A percentile compares a stretch with the other conserved stretches of the same genome.
These are phyloP conservation scores for Lactarius sanguifluus DNA, from an alignment of 768 basidiomycete species.

Conservation along the genomic window DNA sequence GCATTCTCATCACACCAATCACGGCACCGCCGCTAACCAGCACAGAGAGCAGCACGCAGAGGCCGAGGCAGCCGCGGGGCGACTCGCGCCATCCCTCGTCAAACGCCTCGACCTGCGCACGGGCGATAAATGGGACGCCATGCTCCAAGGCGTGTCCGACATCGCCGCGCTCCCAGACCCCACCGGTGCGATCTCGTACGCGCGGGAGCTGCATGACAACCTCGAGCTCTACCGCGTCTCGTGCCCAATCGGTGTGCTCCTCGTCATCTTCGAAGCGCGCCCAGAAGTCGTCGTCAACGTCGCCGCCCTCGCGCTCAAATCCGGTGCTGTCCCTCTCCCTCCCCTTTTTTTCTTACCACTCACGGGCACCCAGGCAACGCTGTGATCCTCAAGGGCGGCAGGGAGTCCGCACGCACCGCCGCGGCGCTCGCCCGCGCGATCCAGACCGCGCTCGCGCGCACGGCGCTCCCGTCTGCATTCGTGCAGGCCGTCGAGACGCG, in stretches of 20 bases:
- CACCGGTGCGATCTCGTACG: conserved; percentile 83
- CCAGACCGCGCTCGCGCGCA: conserved; percentile 68
- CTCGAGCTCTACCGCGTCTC: conserved; percentile 92
- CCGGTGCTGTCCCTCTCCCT: conserved; percentile 50
- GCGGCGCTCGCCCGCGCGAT: conserved; percentile 77
- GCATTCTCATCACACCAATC: no score
- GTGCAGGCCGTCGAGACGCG: conserved; percentile 92
- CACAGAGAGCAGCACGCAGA: conserved; percentile 70
- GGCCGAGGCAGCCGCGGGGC: conserved; percentile 64
- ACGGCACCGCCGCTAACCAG: not conserved
- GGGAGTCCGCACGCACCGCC: conserved; percentile 86
- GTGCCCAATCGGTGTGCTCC: conserved; percentile 92
- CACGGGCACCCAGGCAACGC: conserved; percentile 69
- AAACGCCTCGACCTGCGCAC: conserved; percentile 78
- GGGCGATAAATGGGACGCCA: conserved; percentile 90
- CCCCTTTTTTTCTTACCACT: not conserved
- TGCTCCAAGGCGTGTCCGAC: conserved; percentile 87
- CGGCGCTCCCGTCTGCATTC: conserved; percentile 73
- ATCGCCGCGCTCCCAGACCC: conserved; percentile 87
- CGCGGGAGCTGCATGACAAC: conserved; percentile 81
- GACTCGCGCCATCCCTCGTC: conserved; percentile 80
- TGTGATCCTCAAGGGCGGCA: conserved; percentile 96
- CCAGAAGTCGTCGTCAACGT: conserved; percentile 99
- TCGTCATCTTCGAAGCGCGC: conserved; percentile 96
- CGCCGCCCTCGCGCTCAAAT: conserved; percentile 93